Base-by-base conservation (phyloP, 2,329 filamentous ascomycete species). In the Phialocephala subalpina region DNA sequence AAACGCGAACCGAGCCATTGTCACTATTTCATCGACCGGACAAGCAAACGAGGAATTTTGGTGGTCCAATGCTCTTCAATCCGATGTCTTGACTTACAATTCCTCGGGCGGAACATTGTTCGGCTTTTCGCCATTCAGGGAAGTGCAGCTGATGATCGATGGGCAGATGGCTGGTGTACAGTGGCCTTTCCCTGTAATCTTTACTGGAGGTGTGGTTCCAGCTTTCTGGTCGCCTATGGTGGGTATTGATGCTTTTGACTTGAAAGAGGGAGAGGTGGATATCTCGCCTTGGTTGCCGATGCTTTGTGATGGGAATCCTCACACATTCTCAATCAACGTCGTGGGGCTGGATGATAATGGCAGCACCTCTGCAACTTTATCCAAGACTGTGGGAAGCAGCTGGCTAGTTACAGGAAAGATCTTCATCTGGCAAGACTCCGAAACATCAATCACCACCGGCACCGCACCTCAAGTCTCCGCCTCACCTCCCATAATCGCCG, bases 141-240 rank as follows among this genome's bases (percentile, higher is more conserved):
- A 95, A 78, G 83, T 94, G 1, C 91, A 93, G 71, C 80, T 95
- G 0, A 80, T 85, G 45, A 91, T 95, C 62, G 92, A 96, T 72
- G 90, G 84, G 1, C 78, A 83, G 14, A 77, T 94, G 20, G 91
- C 90, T 0, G 92, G 92, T 1, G 87, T 93, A 1, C 85, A 87
- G 27, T 94, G 91, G 91, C 92, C 92, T 0, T 94, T 91, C 72
- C 91, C 92, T 0, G 84, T 92, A 29, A 89, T 96, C 56, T 94
- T 93, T 73, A 93, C 92, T 0, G 92, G 92, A 2, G 92, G 92
- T 1, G 82, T 95, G 3, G 88, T 90, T 1, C 91, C 92, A 2
- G 87, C 87, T 1, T 84, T 94, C 56, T 92, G 93, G 84, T 83
- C 91, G 3, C 92, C 92, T 0, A 83, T 94, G 58, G 92, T 92